These are phyloP conservation scores for Rhododendron mucronatum DNA, from an alignment of 148 eudicot species.

Conservation along the genomic window DNA sequence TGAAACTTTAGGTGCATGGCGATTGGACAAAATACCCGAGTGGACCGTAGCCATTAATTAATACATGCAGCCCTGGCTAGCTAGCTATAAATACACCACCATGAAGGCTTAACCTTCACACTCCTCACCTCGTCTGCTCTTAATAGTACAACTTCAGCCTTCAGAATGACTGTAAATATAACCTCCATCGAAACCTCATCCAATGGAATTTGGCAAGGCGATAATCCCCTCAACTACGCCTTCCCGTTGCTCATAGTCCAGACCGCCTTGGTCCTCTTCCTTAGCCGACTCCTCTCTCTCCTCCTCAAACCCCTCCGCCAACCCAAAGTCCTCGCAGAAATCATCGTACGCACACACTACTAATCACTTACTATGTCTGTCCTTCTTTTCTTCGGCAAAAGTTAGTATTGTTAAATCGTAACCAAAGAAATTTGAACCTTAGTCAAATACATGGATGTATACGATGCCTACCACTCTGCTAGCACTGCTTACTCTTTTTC, in stretches of 20 bases:
- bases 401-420: not conserved
- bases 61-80: not conserved
- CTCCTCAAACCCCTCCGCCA: slow-evolving; percentile 50
- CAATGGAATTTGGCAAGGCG: slow-evolving; percentile 48
- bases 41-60: too few relatives aligned
- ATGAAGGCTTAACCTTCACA: not conserved
- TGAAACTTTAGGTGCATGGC: too few relatives aligned
- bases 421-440: too few relatives aligned
- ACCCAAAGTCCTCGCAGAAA: slow-evolving; percentile 49
- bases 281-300: slow-evolving; percentile 37
- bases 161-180: slow-evolving; percentile 17
- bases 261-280: slow-evolving; percentile 27
- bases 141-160: not conserved
- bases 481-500: too few relatives aligned
- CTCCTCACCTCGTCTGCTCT: not conserved
- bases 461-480: too few relatives aligned
- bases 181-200: slow-evolving; percentile 37
- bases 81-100: not conserved
- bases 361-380: too few relatives aligned
- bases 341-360: slow-evolving; percentile 18
- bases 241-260: slow-evolving; percentile 42
- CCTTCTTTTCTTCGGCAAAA: too few relatives aligned
- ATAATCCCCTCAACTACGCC: slow-evolving; percentile 38
- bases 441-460: too few relatives aligned
- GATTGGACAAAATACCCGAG: too few relatives aligned